phyloP scores from a whole-genome alignment of 768 basidiomycete genomes.

The Suillus placidus region DNA sequence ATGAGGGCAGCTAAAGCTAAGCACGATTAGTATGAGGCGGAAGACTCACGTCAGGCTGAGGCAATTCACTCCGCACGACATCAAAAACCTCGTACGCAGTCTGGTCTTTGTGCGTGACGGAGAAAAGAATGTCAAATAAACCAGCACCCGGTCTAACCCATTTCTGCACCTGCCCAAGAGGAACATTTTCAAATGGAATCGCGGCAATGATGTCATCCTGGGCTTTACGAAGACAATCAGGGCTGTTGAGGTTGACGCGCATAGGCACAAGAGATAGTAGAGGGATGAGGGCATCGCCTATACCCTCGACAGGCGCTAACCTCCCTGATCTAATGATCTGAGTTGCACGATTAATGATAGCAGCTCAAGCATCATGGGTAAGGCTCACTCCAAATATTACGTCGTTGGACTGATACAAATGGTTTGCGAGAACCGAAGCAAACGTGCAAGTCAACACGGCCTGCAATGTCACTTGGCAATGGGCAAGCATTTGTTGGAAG shows the following conservation, averaged over 20 bases:
- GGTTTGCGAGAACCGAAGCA: conserved; percentile 27
- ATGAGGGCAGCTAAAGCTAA: conserved; percentile 5
- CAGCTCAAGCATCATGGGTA: neutral
- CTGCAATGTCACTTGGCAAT: conserved; percentile 34
- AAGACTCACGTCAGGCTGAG: conserved; percentile 34
- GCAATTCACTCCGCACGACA: conserved; percentile 31
- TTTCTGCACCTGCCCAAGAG: conserved; percentile 33
- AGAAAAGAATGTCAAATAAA: conserved; percentile 36
- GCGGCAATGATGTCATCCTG: conserved; percentile 32
- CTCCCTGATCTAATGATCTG: conserved; percentile 37
- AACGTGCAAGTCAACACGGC: conserved; percentile 34
- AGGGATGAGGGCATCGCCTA: conserved; percentile 27
- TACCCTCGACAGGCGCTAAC: conserved; percentile 27
- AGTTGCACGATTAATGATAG: neutral
- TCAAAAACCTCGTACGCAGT: conserved; percentile 24
- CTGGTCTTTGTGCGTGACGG: conserved; percentile 29
- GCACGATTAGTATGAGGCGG: neutral
- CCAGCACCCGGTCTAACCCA: conserved; percentile 29
- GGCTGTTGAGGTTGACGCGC: conserved; percentile 24
- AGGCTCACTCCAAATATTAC: conserved; percentile 36
- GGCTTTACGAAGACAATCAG: conserved; percentile 20
- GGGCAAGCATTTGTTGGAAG: conserved; percentile 23
- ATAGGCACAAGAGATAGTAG: conserved; percentile 33
- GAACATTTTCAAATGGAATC: conserved; percentile 33
- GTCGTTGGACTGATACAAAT: conserved; percentile 28